Base-by-base conservation (phyloP, 305 asterid species). In the Rubia peregrina region DNA sequence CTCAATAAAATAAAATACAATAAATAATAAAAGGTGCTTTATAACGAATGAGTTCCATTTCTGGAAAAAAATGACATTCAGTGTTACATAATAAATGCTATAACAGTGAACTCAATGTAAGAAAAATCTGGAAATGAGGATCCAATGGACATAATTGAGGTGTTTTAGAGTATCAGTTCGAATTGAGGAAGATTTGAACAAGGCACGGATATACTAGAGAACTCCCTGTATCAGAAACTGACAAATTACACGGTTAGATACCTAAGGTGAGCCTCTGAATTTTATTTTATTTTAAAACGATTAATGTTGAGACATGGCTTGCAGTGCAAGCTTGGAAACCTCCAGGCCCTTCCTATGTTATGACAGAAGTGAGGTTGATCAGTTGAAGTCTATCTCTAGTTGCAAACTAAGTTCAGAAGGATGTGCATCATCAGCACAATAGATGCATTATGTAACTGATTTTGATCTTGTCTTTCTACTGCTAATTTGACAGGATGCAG, bases 401-500 rank as follows among this genome's bases (percentile, higher is more conserved):
- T 49, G 48, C 7, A 49, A 48, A 22, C 49, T 68, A 55, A 30
- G 71, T 56, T 46, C 51, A 67, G 4, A 66, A 55, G 40, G 33
- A 14, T 6, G 40, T 7, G 24, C 43, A 44, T 36, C 61, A 67
- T 44, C 22, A 33, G 43, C 43, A 24, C 26, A 67, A 48, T 46
- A 46, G 61, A 33, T 43, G 38, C 42, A 68, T 41, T n/a, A 10
- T 30, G 21, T 42, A n/a, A 67, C 43, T 26, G 44, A 12, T 22
- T 19, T 46, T 67, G 14, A 67, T 53, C 19, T 22, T 21, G 24
- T 68, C 33, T 49, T 51, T 21, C 19, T 53, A 53, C 11, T 69
- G 51, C 48, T 14, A 11, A 19, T 41, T 69, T 38, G 19, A n/a
- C 53, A 38, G 53, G 24, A 33, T 33, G n/a, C 17, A 13, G 63